Evolutionary conservation across 192 early-diverging fungal genomes (phyloP), one percentile per base, ranked within the genome.

Genomic region (Physocladia obscura): DNA sequence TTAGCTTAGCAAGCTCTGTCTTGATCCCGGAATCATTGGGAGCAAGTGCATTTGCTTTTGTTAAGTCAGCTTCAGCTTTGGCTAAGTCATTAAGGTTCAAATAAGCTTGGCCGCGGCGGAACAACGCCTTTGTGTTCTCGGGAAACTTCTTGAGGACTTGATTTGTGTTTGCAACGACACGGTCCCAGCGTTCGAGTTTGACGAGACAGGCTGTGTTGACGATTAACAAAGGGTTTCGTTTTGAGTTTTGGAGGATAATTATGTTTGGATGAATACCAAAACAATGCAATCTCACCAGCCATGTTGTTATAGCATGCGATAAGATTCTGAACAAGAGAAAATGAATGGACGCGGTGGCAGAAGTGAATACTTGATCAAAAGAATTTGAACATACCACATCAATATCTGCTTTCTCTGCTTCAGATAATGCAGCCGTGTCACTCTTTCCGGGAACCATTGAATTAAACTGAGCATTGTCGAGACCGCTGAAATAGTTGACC

Each of bases 301-400:
- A 81, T 75, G 71, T 81, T 81, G 62, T 62, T 76, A 62, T 78
- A 69, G 61, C 79, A 81, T 13, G 76, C 67, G 22, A 74, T 67
- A 34, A 81, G 26, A 29, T 57, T 78, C 79, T 81, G 58, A n/a
- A 51, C 19, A 51, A 15, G 21, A n/a, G 34, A 8, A n/a, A 24
- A 38, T 8, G 37, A 34, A 8, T 44, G 26, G 26, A 22, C 19
- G 19, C 29, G 36, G 22, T 19, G 1, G 31, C 32, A 3, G n/a
- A 19, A 57, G 21, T n/a, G 24, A 0, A n/a, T 27, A 52, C 8
- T 19, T 17, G 47, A 15, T 40, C 6, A 65, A 48, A 57, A 40
- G 64, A 15, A 29, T 22, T 17, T 4, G 11, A 17, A 40, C 75
- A 40, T 47, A 81, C 79, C 31, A 68, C 59, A 38, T 67, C 59